A percentile compares a stretch with the other conserved stretches of the same genome.
These are phyloP conservation scores for Penicillium sp. DNA, from an alignment of 2,329 filamentous ascomycete genomes.

Conservation along the genomic window DNA sequence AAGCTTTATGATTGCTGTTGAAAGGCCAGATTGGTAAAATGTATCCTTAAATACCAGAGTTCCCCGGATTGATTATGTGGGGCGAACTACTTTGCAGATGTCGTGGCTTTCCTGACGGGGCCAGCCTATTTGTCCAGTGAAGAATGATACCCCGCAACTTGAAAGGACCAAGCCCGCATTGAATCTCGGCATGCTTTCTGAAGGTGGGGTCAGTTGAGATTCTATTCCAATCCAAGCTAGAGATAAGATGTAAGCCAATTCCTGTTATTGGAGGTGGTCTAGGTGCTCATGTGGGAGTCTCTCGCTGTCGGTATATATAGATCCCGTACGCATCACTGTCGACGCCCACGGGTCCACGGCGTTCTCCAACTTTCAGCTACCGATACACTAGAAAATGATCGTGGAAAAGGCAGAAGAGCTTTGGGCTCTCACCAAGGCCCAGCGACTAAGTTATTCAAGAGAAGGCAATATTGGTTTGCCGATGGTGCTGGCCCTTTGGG, in stretches of 20 bases:
- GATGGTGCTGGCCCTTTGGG: neutral
- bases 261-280: neutral
- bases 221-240: neutral
- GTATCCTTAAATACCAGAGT: neutral
- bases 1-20: no score
- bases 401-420: conserved; percentile 5
- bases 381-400: neutral
- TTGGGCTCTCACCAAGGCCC: neutral
- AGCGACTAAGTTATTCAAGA: neutral
- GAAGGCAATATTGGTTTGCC: neutral
- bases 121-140: neutral
- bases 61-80: neutral
- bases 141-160: neutral
- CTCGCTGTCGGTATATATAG: neutral
- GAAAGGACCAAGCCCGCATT: neutral
- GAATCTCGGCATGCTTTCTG: neutral
- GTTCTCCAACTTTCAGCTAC: neutral
- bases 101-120: neutral
- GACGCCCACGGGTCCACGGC: neutral
- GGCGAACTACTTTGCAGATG: neutral
- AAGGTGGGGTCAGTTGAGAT: neutral
- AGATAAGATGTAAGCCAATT: neutral
- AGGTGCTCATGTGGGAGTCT: neutral
- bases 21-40: neutral
- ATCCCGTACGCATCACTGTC: neutral